Evolutionary conservation across 1,139 yeast species (phyloP).

Genomic region (Petasospora fabianii): DNA sequence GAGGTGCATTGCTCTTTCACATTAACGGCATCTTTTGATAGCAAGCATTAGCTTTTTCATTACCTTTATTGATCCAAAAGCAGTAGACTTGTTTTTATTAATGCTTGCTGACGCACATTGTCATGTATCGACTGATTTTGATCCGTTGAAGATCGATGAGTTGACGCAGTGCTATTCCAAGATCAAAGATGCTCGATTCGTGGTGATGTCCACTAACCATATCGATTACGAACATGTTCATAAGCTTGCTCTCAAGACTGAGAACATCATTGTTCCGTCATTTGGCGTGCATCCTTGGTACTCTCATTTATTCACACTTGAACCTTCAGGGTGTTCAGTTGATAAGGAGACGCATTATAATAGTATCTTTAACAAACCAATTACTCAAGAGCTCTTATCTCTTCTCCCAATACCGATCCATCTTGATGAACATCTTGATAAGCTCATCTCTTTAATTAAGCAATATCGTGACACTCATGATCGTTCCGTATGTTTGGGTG

Average conservation of each 20-base stretch:
- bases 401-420: constrained; percentile 60
- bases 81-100: too few species aligned
- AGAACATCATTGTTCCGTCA: constrained; percentile 47
- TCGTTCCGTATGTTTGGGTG: constrained; percentile 65
- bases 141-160: constrained; percentile 12
- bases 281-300: constrained; percentile 95
- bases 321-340: constrained; percentile 14
- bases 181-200: constrained; percentile 11
- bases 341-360: constrained; percentile 49
- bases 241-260: constrained; percentile 27
- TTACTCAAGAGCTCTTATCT: constrained; percentile 38
- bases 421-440: constrained; percentile 40
- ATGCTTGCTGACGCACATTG: constrained; percentile 56
- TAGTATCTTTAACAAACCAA: constrained; percentile 33
- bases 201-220: constrained; percentile 58
- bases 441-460: too few species aligned
- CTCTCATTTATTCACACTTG: constrained; percentile 53
- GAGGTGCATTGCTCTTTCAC: too few species aligned
- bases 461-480: too few species aligned
- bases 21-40: too few species aligned
- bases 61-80: too few species aligned
- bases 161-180: constrained; percentile 11
- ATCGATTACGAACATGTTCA: constrained; percentile 42
- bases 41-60: too few species aligned
- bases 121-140: constrained; percentile 40